phyloP scores from a whole-genome alignment of 495 filamentous ascomycete species.

The Tuber borchii region DNA sequence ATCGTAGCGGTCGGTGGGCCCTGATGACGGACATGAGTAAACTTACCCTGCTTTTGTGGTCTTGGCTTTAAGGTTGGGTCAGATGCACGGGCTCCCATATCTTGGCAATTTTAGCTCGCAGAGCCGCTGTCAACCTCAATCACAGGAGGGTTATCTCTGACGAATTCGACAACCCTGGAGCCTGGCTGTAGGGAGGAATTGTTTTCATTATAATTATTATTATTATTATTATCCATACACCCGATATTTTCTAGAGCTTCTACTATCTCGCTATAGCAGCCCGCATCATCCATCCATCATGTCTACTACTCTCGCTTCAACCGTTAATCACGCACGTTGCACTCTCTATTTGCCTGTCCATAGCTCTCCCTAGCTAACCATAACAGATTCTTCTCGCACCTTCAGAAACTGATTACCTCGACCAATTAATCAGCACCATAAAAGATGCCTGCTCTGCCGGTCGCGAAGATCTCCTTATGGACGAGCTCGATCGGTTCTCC shows the following conservation, averaged over 20 bases:
- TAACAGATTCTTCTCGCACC: conserved; percentile 79
- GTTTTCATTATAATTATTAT: not conserved
- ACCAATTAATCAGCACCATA: conserved; percentile 86
- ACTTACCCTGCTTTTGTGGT: not conserved
- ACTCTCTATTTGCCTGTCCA: not conserved
- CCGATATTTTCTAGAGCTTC: not conserved
- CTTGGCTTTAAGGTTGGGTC: not conserved
- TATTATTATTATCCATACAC: too few species aligned
- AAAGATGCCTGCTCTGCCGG: conserved; percentile 78
- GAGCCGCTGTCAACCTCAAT: not conserved
- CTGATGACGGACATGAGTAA: not conserved
- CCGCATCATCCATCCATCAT: not conserved
- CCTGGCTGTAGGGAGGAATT: not conserved
- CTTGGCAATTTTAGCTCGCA: not conserved
- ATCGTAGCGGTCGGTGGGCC: not conserved
- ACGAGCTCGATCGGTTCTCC: conserved; percentile 71
- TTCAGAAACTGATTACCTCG: conserved; percentile 87
- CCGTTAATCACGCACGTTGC: conserved; percentile 3
- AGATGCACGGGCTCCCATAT: not conserved
- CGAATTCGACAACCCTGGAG: not conserved
- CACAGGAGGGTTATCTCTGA: not conserved
- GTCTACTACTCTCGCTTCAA: not conserved
- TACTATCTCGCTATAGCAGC: not conserved
- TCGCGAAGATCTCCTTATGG: conserved; percentile 64
- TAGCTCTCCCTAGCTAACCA: not conserved